Conservation (phyloP, 768 basidiomycete species). For the Pleurotus pulmonarius region DNA sequence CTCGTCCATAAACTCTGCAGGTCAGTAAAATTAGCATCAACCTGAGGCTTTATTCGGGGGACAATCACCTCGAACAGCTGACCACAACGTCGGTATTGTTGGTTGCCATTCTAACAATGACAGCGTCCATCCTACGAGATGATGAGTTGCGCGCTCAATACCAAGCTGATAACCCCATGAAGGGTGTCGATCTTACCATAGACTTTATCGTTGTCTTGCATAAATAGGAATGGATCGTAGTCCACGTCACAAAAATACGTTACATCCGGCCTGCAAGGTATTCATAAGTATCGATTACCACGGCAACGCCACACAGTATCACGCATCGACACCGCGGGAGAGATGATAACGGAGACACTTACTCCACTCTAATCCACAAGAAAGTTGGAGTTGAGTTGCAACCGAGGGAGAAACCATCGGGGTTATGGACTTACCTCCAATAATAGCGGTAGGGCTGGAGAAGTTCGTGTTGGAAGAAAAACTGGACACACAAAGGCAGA, state of each 20-base stretch:
- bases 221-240: conserved; percentile 68
- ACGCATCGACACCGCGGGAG: conserved; percentile 17
- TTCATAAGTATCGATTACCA: too few species aligned
- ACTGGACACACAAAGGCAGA: conserved; percentile 33
- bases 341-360: conserved; percentile 13
- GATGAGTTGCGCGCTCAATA: conserved; percentile 8
- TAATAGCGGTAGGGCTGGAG: conserved; percentile 73
- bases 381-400: background rate
- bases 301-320: background rate
- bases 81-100: conserved; percentile 81
- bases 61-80: conserved; percentile 54
- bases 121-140: conserved; percentile 59
- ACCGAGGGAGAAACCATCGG: conserved; percentile 13
- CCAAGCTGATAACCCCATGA: background rate
- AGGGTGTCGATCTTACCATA: conserved; percentile 43
- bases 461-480: conserved; percentile 73
- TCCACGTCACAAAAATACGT: conserved; percentile 72
- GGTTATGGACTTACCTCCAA: conserved; percentile 42
- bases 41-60: background rate
- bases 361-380: conserved; percentile 28
- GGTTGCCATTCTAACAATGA: conserved; percentile 71
- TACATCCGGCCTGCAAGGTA: conserved; percentile 52
- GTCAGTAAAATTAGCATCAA: conserved; percentile 16
- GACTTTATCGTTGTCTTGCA: conserved; percentile 67
- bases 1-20: conserved; percentile 53